These are phyloP conservation scores for Paraurostyla sp. DNA, from an alignment of 73 alveolate genomes.

Conservation along the genomic window DNA sequence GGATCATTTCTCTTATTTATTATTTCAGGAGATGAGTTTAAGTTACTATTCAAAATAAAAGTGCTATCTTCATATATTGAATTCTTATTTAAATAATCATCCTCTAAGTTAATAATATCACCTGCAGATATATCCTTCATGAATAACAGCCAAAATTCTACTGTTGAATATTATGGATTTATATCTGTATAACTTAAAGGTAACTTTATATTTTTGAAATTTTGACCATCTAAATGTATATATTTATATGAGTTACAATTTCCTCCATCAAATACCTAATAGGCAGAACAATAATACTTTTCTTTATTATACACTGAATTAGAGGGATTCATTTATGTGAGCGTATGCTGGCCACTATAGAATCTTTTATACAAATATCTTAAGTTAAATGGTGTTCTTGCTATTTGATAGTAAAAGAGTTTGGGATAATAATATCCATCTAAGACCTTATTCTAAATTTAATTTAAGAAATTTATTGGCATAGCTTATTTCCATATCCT, in stretches of 20 bases:
- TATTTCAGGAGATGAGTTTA: background rate
- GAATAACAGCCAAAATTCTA: slow-evolving; percentile 35
- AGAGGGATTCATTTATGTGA: background rate
- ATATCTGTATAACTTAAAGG: background rate
- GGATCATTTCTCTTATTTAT: background rate
- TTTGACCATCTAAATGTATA: background rate
- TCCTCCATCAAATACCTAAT: slow-evolving; percentile 1
- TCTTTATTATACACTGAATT: no score
- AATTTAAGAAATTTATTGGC: background rate
- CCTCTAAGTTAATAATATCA: background rate
- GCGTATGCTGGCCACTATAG: background rate
- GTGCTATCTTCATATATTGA: background rate
- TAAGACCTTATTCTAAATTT: background rate
- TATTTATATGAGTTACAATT: background rate
- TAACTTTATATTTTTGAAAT: background rate
- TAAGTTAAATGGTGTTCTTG: background rate
- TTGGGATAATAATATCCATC: slow-evolving; percentile 25
- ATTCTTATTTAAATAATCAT: background rate
- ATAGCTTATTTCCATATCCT: slow-evolving; percentile 16
- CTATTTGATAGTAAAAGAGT: background rate
- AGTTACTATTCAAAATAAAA: background rate
- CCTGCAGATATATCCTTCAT: background rate
- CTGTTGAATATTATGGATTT: background rate
- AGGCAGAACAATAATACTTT: background rate
- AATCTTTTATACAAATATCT: background rate